Conservation (phyloP, 2,329 filamentous ascomycete species). For the Cordyceps pruinosa region DNA sequence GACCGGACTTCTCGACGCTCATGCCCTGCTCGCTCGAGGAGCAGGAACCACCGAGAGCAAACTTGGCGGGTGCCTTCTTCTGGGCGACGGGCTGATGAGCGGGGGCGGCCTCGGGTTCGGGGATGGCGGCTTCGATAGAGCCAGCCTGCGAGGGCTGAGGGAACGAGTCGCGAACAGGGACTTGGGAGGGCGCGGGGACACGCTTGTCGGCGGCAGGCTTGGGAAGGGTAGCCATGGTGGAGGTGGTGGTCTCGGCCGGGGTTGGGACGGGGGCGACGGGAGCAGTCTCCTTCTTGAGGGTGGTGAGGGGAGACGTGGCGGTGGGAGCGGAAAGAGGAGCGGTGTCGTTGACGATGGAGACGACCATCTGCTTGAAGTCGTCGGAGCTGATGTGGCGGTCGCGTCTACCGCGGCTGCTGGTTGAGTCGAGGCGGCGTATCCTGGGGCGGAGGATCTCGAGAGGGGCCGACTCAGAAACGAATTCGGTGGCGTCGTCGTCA, state of each 20-base stretch:
- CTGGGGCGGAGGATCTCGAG: slow-evolving; percentile 60
- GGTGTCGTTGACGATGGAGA: slow-evolving; percentile 85
- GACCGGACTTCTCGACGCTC: slow-evolving; percentile 38
- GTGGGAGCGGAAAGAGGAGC: slow-evolving; percentile 43
- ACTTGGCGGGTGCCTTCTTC: slow-evolving; percentile 55
- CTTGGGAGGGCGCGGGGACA: slow-evolving; percentile 53
- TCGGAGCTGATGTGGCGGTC: slow-evolving; percentile 90
- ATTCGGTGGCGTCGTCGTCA: slow-evolving; percentile 60
- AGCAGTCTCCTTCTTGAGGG: slow-evolving; percentile 40
- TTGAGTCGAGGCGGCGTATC: slow-evolving; percentile 65
- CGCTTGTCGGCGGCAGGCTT: slow-evolving; percentile 21
- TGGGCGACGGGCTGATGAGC: slow-evolving; percentile 61
- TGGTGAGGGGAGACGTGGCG: slow-evolving; percentile 24
- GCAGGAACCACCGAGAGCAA: slow-evolving; percentile 72
- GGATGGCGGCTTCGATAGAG: slow-evolving; percentile 48
- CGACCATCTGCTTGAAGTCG: slow-evolving; percentile 89
- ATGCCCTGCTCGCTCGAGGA: slow-evolving; percentile 58
- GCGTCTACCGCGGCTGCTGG: slow-evolving; percentile 63
- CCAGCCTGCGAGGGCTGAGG: slow-evolving; percentile 43
- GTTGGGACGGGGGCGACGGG: slow-evolving; percentile 20
- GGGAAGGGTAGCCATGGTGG: slow-evolving; percentile 34
- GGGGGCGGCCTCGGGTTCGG: slow-evolving; percentile 52
- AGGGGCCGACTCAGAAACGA: slow-evolving; percentile 46
- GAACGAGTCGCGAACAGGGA: slow-evolving; percentile 41
- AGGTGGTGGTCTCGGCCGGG: slow-evolving; percentile 35